A percentile compares a stretch with the other conserved stretches of the same genome.
Conservation (phyloP, 31 red algal genomes). For the Odonthalia washingtoniensis region DNA sequence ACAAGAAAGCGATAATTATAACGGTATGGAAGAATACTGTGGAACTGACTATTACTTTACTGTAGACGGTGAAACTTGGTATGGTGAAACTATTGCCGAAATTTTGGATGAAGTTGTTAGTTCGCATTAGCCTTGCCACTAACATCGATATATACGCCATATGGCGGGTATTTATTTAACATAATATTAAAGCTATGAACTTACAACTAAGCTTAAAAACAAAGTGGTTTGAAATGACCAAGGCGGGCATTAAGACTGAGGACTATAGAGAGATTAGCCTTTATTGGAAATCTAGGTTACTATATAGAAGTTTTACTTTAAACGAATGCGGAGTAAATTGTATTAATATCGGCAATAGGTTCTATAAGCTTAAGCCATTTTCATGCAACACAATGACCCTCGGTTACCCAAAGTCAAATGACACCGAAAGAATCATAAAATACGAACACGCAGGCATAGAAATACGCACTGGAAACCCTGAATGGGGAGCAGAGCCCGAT, state of each 20-base stretch:
- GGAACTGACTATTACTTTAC: too few relatives aligned
- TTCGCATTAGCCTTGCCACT: too few relatives aligned
- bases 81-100: too few relatives aligned
- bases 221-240: conserved; percentile 29
- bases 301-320: background rate
- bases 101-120: too few relatives aligned
- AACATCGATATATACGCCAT: too few relatives aligned
- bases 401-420: conserved; percentile 15
- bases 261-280: conserved; percentile 13
- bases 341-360: background rate
- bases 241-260: conserved; percentile 9
- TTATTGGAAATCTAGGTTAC: conserved; percentile 1
- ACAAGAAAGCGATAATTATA: too few relatives aligned
- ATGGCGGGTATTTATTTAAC: too few relatives aligned
- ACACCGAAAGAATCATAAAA: conserved; percentile 21
- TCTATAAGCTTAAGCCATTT: conserved; percentile 6
- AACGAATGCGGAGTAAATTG: background rate
- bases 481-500: conserved; percentile 20
- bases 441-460: conserved; percentile 18
- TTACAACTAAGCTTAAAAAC: conserved; percentile 21
- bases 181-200: conserved; percentile 6
- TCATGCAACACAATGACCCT: conserved; percentile 13
- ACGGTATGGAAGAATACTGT: too few relatives aligned
- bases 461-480: conserved; percentile 14
- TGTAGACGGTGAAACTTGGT: too few relatives aligned